Conservation (phyloP, 177 flowering plant genomes). For the Vitis hybrid region DNA sequence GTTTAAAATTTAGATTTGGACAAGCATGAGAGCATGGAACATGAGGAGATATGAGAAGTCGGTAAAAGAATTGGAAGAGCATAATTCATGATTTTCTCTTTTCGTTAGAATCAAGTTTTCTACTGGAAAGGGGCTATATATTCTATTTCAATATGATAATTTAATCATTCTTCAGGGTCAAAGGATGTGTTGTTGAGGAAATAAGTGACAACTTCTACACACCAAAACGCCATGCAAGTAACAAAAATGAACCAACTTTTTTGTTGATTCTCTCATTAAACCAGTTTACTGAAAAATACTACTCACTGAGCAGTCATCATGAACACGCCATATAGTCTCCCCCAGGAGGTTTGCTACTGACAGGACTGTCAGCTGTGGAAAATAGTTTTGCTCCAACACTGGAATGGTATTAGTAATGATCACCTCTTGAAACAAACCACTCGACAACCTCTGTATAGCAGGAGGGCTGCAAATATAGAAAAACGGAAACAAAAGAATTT, state of each 20-base stretch:
- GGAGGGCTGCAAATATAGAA: conserved; percentile 67
- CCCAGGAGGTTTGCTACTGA: conserved; percentile 94
- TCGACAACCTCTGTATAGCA: conserved; percentile 82
- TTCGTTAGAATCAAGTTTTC: background rate
- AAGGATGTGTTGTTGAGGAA: background rate
- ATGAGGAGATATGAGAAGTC: background rate
- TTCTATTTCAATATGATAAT: background rate
- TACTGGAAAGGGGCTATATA: background rate
- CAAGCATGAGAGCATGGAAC: background rate
- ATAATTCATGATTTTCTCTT: background rate
- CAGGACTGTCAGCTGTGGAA: conserved; percentile 82
- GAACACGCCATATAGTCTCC: conserved; percentile 97
- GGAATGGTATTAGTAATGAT: conserved; percentile 93
- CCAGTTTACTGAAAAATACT: conserved; percentile 40
- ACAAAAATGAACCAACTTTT: conserved; percentile 3
- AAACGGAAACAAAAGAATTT: background rate
- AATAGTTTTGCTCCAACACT: conserved; percentile 71
- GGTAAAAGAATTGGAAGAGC: background rate
- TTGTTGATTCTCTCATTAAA: conserved; percentile 2
- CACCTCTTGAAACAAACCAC: conserved; percentile 93
- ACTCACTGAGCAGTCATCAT: conserved; percentile 96
- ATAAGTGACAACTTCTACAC: background rate
- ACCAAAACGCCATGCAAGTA: background rate
- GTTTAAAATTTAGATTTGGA: conserved; percentile 1
- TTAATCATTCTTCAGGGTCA: background rate